Evolutionary conservation across 371 early-diverging fungal genomes (phyloP).

Genomic region (Apophysomyces trapeziformis): DNA sequence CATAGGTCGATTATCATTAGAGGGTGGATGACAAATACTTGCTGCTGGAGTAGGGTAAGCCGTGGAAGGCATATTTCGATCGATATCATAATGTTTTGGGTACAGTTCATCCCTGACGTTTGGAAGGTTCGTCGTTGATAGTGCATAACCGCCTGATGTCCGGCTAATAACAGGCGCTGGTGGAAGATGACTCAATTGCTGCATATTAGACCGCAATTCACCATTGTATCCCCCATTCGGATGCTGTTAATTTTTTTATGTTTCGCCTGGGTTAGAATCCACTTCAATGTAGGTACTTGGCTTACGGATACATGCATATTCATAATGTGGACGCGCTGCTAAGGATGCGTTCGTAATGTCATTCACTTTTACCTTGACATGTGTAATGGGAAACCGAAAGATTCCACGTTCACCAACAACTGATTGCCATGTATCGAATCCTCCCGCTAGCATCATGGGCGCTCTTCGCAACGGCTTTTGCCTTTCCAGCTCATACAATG

Average conservation of each 20-base stretch:
- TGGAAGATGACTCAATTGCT: slow-evolving; percentile 23
- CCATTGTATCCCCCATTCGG: not conserved
- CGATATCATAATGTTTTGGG: slow-evolving; percentile 21
- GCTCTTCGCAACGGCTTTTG: slow-evolving; percentile 42
- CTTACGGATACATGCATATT: not conserved
- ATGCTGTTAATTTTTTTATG: not conserved
- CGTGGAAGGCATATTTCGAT: slow-evolving; percentile 12
- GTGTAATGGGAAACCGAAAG: slow-evolving; percentile 16
- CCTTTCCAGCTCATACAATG: slow-evolving; percentile 58
- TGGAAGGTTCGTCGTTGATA: slow-evolving; percentile 6
- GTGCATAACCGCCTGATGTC: slow-evolving; percentile 18
- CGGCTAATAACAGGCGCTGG: slow-evolving; percentile 1
- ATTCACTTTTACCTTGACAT: slow-evolving; percentile 1
- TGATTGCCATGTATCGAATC: slow-evolving; percentile 74
- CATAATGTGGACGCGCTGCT: not conserved
- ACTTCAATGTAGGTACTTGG: not conserved
- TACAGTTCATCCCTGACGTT: slow-evolving; percentile 16
- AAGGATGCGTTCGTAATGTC: slow-evolving; percentile 7
- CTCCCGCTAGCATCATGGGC: slow-evolving; percentile 77
- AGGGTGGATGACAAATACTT: not conserved
- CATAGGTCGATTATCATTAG: slow-evolving; percentile 6
- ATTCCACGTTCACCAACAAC: slow-evolving; percentile 50
- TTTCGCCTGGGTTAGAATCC: not conserved
- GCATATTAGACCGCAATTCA: slow-evolving; percentile 18
- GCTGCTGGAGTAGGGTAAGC: slow-evolving; percentile 3